phyloP scores from a whole-genome alignment of 129 eudicot species.

The Cynara cardunculus region DNA sequence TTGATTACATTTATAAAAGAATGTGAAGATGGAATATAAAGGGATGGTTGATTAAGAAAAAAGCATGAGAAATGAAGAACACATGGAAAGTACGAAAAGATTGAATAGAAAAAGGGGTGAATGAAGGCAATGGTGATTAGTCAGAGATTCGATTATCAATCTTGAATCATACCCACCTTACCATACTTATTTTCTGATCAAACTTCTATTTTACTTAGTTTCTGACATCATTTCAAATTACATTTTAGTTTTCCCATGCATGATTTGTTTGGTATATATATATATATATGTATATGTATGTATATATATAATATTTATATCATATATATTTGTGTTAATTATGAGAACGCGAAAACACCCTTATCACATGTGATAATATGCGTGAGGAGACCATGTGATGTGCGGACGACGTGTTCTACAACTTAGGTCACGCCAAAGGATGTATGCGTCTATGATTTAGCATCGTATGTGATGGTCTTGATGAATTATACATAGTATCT shows the following conservation, averaged over 20 bases:
- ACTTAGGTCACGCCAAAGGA: no score
- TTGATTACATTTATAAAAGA: not conserved
- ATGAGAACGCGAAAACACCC: no score
- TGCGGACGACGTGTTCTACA: no score
- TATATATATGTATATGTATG: no score
- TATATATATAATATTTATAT: no score
- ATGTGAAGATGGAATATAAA: no score
- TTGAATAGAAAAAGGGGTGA: constrained; percentile 23
- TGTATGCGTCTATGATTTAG: no score
- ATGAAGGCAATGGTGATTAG: constrained; percentile 28
- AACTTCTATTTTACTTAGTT: constrained; percentile 7
- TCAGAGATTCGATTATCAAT: constrained; percentile 34
- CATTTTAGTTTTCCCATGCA: constrained; percentile 23
- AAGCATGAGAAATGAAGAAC: constrained; percentile 24
- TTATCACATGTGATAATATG: no score
- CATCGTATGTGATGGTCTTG: no score
- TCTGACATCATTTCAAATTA: constrained; percentile 27
- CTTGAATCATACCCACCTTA: constrained; percentile 29
- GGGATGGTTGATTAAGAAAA: not conserved
- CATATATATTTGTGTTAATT: not conserved
- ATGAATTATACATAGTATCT: no score
- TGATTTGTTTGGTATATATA: not conserved
- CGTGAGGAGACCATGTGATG: no score
- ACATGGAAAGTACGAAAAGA: constrained; percentile 29
- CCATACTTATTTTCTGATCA: constrained; percentile 28